Evolutionary conservation across 345 rosid species (phyloP), one percentile per base, ranked within the genome.

Genomic region (Linum lewisii): DNA sequence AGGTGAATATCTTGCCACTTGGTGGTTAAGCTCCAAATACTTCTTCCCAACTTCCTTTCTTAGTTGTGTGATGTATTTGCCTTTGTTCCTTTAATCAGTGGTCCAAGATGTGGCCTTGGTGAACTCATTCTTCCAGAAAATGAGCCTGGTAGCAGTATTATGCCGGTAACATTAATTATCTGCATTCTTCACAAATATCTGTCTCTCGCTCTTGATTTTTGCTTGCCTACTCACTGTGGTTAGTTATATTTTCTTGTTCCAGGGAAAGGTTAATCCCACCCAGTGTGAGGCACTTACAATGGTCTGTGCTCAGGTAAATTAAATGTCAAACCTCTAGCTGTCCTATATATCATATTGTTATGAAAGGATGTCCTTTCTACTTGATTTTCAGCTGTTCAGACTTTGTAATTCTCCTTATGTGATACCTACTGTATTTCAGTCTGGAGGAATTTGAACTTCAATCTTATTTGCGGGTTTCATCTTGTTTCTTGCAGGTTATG

Each of bases 131-230:
- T 92, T 66, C 98, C 97, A 70, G 98, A 92, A 84, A 92, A 92
- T 69, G 98, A 92, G 80, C 97, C 95, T 21, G 98, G 98, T 68
- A 92, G 98, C 87, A 92, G 97, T 74, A 92, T 88, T 65, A 92
- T 92, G 98, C 98, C 97, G 49, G 98, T 92, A 84, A 64, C 68
- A 21, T 64, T 11, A 1, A 11, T 42, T 11, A 11, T 42, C 18
- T 11, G 2, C 18, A 16, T 42, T 16, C 18, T 42, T 42, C 16
- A 42, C 15, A 1, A 11, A 42, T n/a, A n/a, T 11, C 47, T 42
- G 4, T 42, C 16, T 42, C 47, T 3, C 47, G 9, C 16, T 42
- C 47, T 42, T 42, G 18, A 16, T 42, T 42, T 42, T 42, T 42
- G 47, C 14, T 42, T 11, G 1, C 13, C 9, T 7, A 11, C 47